Conservation (phyloP, 768 basidiomycete genomes). For the Xanthoconium stramineum region DNA sequence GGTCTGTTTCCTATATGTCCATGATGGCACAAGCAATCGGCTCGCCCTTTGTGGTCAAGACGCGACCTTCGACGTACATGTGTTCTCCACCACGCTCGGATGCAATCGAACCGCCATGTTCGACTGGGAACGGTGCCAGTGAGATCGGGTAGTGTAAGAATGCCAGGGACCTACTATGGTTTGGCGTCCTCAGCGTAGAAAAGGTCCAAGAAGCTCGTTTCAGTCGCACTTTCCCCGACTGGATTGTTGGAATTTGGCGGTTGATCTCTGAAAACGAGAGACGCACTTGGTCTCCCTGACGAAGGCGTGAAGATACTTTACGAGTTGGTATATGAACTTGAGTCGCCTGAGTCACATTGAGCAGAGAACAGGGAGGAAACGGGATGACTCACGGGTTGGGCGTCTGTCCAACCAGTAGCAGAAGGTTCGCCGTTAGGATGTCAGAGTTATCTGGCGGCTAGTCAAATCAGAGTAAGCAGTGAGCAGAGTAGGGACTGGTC, state of each 20-base stretch:
- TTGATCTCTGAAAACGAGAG: neutral
- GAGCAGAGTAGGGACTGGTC: too few species aligned
- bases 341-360: too few species aligned
- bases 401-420: too few species aligned
- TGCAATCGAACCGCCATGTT: conserved; percentile 71
- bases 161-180: conserved; percentile 49
- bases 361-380: too few species aligned
- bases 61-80: too few species aligned
- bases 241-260: conserved; percentile 49
- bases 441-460: too few species aligned
- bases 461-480: too few species aligned
- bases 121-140: conserved; percentile 45
- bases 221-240: conserved; percentile 58
- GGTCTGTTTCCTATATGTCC: conserved; percentile 85
- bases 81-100: conserved; percentile 82
- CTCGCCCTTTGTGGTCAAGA: conserved; percentile 56
- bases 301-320: conserved; percentile 74
- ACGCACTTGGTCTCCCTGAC: conserved; percentile 62
- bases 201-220: conserved; percentile 76
- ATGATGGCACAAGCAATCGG: conserved; percentile 64
- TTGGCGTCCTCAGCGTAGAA: conserved; percentile 79
- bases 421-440: too few species aligned
- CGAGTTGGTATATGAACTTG: too few species aligned
- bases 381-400: too few species aligned
- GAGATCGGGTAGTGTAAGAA: neutral